Base-by-base conservation (phyloP, 1,284 basidiomycete genomes). In the Caloboletus firmus region DNA sequence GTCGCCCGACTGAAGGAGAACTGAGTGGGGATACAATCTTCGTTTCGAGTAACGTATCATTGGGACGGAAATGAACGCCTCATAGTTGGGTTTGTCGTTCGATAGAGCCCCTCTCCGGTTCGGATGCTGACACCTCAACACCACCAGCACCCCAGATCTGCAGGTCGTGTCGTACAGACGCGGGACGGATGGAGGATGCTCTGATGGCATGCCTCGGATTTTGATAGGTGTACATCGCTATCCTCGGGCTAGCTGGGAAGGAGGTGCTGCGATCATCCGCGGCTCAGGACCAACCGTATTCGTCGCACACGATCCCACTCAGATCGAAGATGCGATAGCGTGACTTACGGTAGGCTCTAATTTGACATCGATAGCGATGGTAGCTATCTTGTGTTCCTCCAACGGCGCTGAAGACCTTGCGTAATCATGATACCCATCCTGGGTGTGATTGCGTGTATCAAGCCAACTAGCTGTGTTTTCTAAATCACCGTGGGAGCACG, bases 11-110 rank as follows among this genome's bases (percentile, higher is more conserved):
- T 18, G 17, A 7, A 26, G 39, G 24, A 31, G 26, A 24, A 34
- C 37, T 41, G 31, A 45, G 44, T 40, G 58, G 48, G 11, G 11
- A 9, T 56, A 18, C 31, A 24, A 31, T 30, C 24, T 22, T 56
- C n/a, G 7, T 37, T 32, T 30, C 18, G 5, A 18, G 15, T 55
- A 31, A 52, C 51, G 52, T 46, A 37, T 51, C 31, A 18, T 61
- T 39, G 43, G 49, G 34, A 49, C 61, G 59, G 55, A 61, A 51
- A 61, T 63, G 61, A 63, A 58, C 6, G 2, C 40, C 30, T 47
- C 26, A 12, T 37, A 22, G 17, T 22, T 20, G 9, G 4, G 15
- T 43, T 17, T 50, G 36, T 26, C 44, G 18, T 22, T 7, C 28
- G 45, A 50, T 41, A 17, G 32, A 31, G 20, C 20, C 43, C 58